Percentiles rank a stretch among this genome's conserved stretches.
phyloP scores from a whole-genome alignment of 2,329 filamentous ascomycete species.

The Colletotrichum limetticola region DNA sequence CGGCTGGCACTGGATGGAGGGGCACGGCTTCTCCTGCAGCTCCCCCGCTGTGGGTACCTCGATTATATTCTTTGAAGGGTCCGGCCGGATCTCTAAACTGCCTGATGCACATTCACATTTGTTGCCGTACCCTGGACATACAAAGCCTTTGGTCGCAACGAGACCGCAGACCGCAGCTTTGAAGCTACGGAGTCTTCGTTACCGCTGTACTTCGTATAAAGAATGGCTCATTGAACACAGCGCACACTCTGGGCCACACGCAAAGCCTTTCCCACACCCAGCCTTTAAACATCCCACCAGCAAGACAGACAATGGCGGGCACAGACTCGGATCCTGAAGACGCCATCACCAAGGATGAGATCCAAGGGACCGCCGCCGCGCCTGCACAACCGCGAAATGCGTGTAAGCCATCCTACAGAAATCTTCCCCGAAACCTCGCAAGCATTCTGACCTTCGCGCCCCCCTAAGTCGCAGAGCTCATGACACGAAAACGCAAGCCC shows the following conservation, averaged over 20 bases:
- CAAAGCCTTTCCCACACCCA: neutral
- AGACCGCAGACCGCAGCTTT: neutral
- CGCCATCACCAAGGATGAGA: slow-evolving; percentile 55
- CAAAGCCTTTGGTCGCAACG: neutral
- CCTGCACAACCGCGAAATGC: slow-evolving; percentile 49
- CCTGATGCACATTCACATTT: neutral
- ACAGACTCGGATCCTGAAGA: slow-evolving; percentile 47
- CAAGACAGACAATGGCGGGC: slow-evolving; percentile 39
- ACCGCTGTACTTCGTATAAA: neutral
- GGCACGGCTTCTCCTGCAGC: neutral
- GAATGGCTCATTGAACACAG: neutral
- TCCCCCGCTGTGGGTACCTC: slow-evolving; percentile 8
- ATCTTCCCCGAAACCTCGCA: neutral
- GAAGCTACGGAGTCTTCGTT: neutral
- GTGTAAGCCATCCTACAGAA: slow-evolving; percentile 45
- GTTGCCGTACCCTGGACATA: neutral
- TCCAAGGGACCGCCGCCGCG: slow-evolving; percentile 45
- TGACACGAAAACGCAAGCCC: slow-evolving; percentile 50
- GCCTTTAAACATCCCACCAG: neutral
- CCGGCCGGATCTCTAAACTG: neutral
- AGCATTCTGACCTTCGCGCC: neutral
- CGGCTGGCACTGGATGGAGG: neutral
- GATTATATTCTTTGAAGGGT: neutral
- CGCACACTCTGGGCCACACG: neutral
- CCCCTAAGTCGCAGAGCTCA: slow-evolving; percentile 48